Evolutionary conservation across 192 early-diverging fungal genomes (phyloP), one percentile per base, ranked within the genome.

Genomic region (Haplosporangium gracile): DNA sequence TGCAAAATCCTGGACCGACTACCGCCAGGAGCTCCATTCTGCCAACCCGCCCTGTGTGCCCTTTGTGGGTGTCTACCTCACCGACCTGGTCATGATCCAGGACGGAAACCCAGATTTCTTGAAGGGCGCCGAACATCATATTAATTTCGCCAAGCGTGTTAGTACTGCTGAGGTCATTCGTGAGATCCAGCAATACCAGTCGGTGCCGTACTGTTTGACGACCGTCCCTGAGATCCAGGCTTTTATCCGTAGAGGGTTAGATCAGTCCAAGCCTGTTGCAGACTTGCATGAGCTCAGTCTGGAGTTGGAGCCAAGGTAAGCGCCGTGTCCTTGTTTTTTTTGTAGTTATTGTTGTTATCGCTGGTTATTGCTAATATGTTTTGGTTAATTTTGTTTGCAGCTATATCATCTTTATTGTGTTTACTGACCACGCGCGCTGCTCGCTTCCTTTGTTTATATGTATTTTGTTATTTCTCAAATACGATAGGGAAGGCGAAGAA

Each of bases 101-200:
- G 97, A 98, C 77, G 97, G 97, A 34, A 98, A 97, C 87, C 90
- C 96, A 24, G 93, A 97, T 80, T 90, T 92, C 75, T 74, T 99
- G 18, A 91, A 93, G 53, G 90, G 83, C 74, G 75, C 89, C 13
- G 89, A 91, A 20, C 85, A 91, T 7, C 88, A 98, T 43, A 97
- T 99, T 90, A 99, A 99, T 88, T 99, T 99, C 88, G 93, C 92
- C 73, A 98, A 99, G 87, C 93, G 96, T 78, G 93, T 92, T 88
- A 97, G 95, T 76, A 97, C 95, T 1, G 97, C 97, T 4, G 96
- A 97, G 81, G 96, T 98, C 9, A 95, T 99, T 86, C 94, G 95
- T 18, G 97, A 98, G 78, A 94, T 98, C 75, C 96, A 98, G 82
- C 96, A 97, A 87, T 99, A 96, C 88, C 97, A 98, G 89, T 93